Conservation (phyloP, 495 filamentous ascomycete genomes). For the Aspergillus incahuasiensis region DNA sequence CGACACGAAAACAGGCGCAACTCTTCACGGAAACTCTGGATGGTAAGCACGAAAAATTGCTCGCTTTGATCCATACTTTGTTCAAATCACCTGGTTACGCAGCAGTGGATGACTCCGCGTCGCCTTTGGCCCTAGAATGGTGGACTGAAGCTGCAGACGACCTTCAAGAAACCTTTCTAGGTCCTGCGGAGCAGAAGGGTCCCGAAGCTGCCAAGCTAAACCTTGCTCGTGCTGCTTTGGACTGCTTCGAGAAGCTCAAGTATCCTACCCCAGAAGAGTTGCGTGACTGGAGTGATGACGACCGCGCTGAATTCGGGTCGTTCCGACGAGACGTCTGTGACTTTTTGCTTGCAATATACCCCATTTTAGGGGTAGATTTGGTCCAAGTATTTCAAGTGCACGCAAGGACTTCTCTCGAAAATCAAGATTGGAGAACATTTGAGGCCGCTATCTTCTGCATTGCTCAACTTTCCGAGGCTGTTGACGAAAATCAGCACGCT, state of each 20-base stretch:
- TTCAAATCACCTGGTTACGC: slow-evolving; percentile 68
- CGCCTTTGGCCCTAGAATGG: slow-evolving; percentile 73
- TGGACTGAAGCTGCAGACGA: slow-evolving; percentile 59
- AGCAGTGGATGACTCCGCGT: slow-evolving; percentile 71
- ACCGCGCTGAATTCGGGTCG: slow-evolving; percentile 65
- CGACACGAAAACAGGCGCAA: slow-evolving; percentile 27
- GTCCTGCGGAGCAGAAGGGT: slow-evolving; percentile 21
- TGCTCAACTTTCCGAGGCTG: slow-evolving; percentile 67
- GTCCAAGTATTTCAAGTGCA: slow-evolving; percentile 66
- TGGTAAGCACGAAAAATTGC: slow-evolving; percentile 32
- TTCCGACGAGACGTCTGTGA: slow-evolving; percentile 80
- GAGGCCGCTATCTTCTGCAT: slow-evolving; percentile 81
- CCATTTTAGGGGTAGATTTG: slow-evolving; percentile 61
- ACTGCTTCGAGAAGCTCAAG: slow-evolving; percentile 37
- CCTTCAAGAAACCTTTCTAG: slow-evolving; percentile 29
- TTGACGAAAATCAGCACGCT: slow-evolving; percentile 59
- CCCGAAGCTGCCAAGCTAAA: slow-evolving; percentile 30
- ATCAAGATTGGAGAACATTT: slow-evolving; percentile 65
- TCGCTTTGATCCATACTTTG: slow-evolving; percentile 54
- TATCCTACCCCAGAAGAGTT: slow-evolving; percentile 30
- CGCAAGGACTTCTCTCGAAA: slow-evolving; percentile 53
- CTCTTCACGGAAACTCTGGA: slow-evolving; percentile 29
- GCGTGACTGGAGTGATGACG: slow-evolving; percentile 63
- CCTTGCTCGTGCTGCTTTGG: slow-evolving; percentile 33
- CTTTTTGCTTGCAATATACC: slow-evolving; percentile 71